Evolutionary conservation across 2,329 filamentous ascomycete species (phyloP), one percentile per base, ranked within the genome.

Genomic region (Cordyceps fumosorosea): DNA sequence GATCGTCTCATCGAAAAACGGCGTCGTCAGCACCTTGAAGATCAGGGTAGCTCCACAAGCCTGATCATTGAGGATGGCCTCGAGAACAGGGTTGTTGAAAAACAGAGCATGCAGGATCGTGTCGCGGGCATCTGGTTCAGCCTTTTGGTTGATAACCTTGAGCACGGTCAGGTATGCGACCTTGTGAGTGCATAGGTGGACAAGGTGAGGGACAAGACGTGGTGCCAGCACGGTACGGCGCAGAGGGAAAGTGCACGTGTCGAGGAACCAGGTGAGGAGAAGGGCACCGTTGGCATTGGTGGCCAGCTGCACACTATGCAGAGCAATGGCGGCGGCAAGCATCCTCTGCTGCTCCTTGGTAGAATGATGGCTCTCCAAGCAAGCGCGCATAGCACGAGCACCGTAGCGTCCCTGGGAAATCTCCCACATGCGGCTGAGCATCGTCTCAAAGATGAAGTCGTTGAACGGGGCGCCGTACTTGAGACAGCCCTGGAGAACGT

Each of bases 131-230:
- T 98, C 93, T 0, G 90, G 83, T 76, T 99, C 95, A 40, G 93
- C 90, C 72, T 96, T 92, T 75, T 99, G 95, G 73, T 99, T 99
- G 75, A 99, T 96, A 56, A 98, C 92, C 79, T 99, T 99, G 63
- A 99, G 81, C 1, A 99, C 93, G 0, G 95, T 99, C 64, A 98
- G 81, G 71, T 98, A 98, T 0, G 95, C 95, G 62, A 99, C 93
- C 81, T 98, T 98, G 81, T 99, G 95, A 0, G 95, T 98, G 81
- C 95, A 98, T 7, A 99, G 83, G 72, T 97, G 91, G 26, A 97
- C 92, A 37, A 99, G 81, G 72, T 96, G 92, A 47, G 95, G 93
- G 18, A 97, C 91, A 26, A 99, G 85, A 68, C 93, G 87, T 22
- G 95, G 95, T 51, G 95, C 93, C 61, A 99, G 82, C 32, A 98